Percentiles rank a stretch among this genome's conserved stretches.
These are phyloP conservation scores for Xylaria venustula DNA, from an alignment of 495 filamentous ascomycete species.

Conservation along the genomic window DNA sequence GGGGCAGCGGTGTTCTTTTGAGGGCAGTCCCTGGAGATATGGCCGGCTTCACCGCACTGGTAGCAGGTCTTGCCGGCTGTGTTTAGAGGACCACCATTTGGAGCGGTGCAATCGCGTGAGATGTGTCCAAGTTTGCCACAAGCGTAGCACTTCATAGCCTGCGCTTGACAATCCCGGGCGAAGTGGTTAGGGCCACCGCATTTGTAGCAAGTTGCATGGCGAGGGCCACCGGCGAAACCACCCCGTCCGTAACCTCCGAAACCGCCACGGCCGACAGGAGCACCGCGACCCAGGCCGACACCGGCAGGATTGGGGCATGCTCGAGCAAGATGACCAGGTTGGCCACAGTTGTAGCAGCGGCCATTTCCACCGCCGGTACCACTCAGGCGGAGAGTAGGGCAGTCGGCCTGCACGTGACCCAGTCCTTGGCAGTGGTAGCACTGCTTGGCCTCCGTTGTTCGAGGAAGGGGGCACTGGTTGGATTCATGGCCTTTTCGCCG, in stretches of 20 bases:
- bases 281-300: constrained; percentile 61
- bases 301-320: constrained; percentile 75
- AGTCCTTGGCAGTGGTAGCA: constrained; percentile 99
- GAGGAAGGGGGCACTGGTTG: constrained; percentile 91
- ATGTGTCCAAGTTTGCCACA: constrained; percentile 99
- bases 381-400: constrained; percentile 90
- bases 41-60: constrained; percentile 89
- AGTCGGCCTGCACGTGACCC: constrained; percentile 98
- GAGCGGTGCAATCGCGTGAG: constrained; percentile 94
- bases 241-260: constrained; percentile 66
- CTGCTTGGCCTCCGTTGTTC: constrained; percentile 98
- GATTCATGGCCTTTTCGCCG: constrained; percentile 82
- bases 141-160: constrained; percentile 99
- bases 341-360: constrained; percentile 94
- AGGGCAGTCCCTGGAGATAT: constrained; percentile 94
- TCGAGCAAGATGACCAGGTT: constrained; percentile 86
- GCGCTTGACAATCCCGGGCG: constrained; percentile 97
- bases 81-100: constrained; percentile 93
- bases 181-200: constrained; percentile 99
- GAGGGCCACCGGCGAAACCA: constrained; percentile 68
- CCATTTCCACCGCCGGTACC: constrained; percentile 66
- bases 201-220: constrained; percentile 97
- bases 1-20: constrained; percentile 48
- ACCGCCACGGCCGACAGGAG: constrained; percentile 63
- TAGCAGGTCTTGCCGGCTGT: constrained; percentile 98